Evolutionary conservation across 2,329 filamentous ascomycete species (phyloP), one percentile per base, ranked within the genome.

Genomic region (Claviceps capensis): DNA sequence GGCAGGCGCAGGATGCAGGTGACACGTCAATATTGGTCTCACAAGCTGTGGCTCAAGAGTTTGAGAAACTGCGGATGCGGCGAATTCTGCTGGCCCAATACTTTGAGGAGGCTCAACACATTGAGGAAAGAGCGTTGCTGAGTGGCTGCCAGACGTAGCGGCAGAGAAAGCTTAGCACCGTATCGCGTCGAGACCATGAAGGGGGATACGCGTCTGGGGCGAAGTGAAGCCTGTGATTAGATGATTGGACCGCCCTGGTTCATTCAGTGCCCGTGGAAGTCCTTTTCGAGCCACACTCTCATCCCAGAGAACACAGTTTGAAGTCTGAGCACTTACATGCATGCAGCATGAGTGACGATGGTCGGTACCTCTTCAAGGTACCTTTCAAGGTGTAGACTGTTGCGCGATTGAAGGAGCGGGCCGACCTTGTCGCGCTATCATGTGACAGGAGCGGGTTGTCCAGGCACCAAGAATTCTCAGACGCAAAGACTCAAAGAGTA

Each of bases 371-470:
- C 30, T 34, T 34, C 9, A 22, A 23, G 16, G 41, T 43, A 26
- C n/a, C 22, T 8, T 11, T 34, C 30, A 34, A 34, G 30, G 30
- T 34, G 41, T 14, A 30, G 43, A 16, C n/a, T 30, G 44, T 34
- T 16, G 44, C 44, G 26, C 44, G 26, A 14, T 19, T 47, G 8
- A 6, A 47, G 44, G 3, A 34, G 44, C n/a, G 44, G 30, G 26
- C n/a, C 26, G 30, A 47, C n/a, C 26, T 34, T 34, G 49, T 41
- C 49, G 49, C 49, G 49, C 9, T 36, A 51, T 51, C 49, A 51
- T 43, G 49, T 51, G 49, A 51, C 49, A 34, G 30, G 4, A 11
- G 9, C 30, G 30, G 30, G 30, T 34, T 34, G 30, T 11, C 30
- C 30, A 8, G 30, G 30, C 30, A 34, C 30, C 30, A 34, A 34